These are phyloP conservation scores for Phellopilus nigrolimitatus DNA, from an alignment of 1,284 basidiomycete genomes.

Conservation along the genomic window DNA sequence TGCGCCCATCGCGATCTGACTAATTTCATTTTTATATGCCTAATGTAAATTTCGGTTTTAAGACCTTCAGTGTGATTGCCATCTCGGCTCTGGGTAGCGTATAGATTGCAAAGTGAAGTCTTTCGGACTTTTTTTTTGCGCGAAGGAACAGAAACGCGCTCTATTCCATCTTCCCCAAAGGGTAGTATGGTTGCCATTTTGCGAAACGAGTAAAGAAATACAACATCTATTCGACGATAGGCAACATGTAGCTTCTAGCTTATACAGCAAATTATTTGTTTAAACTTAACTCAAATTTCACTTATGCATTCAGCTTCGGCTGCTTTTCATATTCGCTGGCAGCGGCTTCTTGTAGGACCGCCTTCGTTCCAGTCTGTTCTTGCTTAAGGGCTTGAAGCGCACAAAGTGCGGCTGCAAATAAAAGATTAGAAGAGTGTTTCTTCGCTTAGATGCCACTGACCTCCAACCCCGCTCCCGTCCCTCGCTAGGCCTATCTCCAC, in stretches of 20 bases:
- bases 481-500: slow-evolving; percentile 91
- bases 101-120: too few species aligned
- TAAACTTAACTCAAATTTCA: slow-evolving; percentile 10
- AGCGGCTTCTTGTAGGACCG: neutral
- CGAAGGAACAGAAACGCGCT: too few species aligned
- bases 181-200: neutral
- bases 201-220: neutral
- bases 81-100: too few species aligned
- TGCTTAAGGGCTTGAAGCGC: slow-evolving; percentile 65
- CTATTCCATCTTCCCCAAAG: neutral
- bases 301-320: neutral
- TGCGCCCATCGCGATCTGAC: too few species aligned
- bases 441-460: slow-evolving; percentile 42
- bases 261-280: slow-evolving; percentile 15
- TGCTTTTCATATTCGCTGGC: neutral
- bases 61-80: too few species aligned
- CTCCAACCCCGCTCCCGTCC: slow-evolving; percentile 96
- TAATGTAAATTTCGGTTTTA: too few species aligned
- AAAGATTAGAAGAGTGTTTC: slow-evolving; percentile 12
- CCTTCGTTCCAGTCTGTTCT: slow-evolving; percentile 10
- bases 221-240: slow-evolving; percentile 14
- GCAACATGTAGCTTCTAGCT: slow-evolving; percentile 6
- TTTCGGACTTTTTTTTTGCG: too few species aligned
- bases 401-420: slow-evolving; percentile 61
- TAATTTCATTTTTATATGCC: too few species aligned